Base-by-base conservation (phyloP, 441 rosid genomes). In the Arabidopsis hybrid region DNA sequence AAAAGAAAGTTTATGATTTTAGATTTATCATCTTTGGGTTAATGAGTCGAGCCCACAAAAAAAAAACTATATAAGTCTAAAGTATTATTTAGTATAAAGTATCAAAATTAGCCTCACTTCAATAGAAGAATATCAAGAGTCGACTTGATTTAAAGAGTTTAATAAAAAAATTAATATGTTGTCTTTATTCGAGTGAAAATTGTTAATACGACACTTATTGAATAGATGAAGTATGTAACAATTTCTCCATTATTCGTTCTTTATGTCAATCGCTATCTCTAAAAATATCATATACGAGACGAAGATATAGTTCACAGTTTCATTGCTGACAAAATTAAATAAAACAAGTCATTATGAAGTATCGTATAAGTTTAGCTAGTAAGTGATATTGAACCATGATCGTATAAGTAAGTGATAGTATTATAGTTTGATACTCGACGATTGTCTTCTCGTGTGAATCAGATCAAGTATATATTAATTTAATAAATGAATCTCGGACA, bases 11-110 rank as follows among this genome's bases (percentile, higher is more conserved):
- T 76, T 32, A 76, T 21, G 61, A 38, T 60, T 29, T 67, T 9
- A 35, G 64, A 75, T 70, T 75, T 68, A 61, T 69, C 74, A 46
- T 45, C 59, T 63, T 63, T 69, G 50, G 14, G 10, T 55, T 59
- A 56, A 69, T 62, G 12, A 69, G 18, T 57, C 57, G 72, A 65
- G 42, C 75, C 80, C 67, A 76, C 75, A 7, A 5, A 66, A 38
- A 0, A 35, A 32, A 2, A 36, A 62, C 26, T 21, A 21, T 21
- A 21, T 21, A 21, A 21, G n/a, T n/a, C n/a, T n/a, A 21, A 21
- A 1, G 26, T 21, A 21, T 1, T 21, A 21, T 21, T 1, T 1
- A 21, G 2, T 21, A 21, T 21, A 21, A 0, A 21, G 3, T 26
- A 26, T 26, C 29, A 26, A 26, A 26, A 21, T 21, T 21, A 26